Evolutionary conservation across 345 rosid genomes (phyloP), one percentile per base, ranked within the genome.

Genomic region (Aquilaria malaccensis): DNA sequence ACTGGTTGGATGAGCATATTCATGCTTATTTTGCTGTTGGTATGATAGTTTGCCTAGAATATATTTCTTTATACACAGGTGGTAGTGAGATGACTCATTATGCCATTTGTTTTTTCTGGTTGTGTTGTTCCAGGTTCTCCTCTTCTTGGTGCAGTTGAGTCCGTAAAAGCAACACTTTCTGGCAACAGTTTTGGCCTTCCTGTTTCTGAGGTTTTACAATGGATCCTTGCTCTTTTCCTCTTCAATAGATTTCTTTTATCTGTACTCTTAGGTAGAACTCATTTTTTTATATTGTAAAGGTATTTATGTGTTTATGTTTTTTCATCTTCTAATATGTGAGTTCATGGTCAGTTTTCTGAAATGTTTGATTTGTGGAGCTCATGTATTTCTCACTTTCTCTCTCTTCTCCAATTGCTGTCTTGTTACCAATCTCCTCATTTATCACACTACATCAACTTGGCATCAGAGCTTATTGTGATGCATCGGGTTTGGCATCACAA

Each of bases 1-100:
- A 72, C 73, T 94, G 99, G 99, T 85, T 90, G 75, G 99, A 94
- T 69, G 82, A 79, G 58, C 99, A 94, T 66, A 90, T 94, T 41
- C 87, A 88, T 77, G 97, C 97, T 58, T 94, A 85, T 68, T 94
- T 94, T 69, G 85, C 99, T 66, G 95, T 94, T 13, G 97, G 97
- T 94, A 88, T 73, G 78, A 68, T 65, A 61, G 30, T 45, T 63
- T 60, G 29, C 60, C 49, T 43, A 48, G 15, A 22, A 56, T 61
- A 3, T 22, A 9, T 5, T 14, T 55, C 11, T 33, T 13, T 50
- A 66, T 55, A 62, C 22, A 63, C 0, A 46, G 32, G 51, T 65
- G 49, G 66, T 57, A 55, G 52, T 57, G 33, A 52, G 31, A 51
- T 32, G 64, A 30, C 56, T 59, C 31, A 15, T 45, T 33, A 58